A percentile compares a stretch with the other conserved stretches of the same genome.
Evolutionary conservation across 352 stramenopile genomes (phyloP).

Genomic region (Phytopythium kandeliae): DNA sequence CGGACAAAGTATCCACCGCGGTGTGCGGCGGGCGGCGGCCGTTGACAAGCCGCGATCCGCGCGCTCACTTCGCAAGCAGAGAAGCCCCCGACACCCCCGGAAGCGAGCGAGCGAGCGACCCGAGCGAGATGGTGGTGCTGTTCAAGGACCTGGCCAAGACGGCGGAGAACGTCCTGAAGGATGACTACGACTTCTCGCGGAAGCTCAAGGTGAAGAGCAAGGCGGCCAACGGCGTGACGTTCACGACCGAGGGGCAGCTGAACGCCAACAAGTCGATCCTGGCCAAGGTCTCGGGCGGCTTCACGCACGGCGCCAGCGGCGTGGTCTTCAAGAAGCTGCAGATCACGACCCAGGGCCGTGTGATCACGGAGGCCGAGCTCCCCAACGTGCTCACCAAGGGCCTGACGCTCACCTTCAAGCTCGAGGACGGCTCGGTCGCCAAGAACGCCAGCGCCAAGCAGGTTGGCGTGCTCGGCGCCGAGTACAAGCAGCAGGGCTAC

Average conservation of each 20-base stretch:
- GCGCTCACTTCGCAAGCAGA: constrained; percentile 40
- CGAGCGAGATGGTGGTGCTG: constrained; percentile 46
- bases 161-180: constrained; percentile 59
- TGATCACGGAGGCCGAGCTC: constrained; percentile 73
- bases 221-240: constrained; percentile 63
- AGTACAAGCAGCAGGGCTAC: constrained; percentile 77
- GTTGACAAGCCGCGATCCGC: constrained; percentile 2
- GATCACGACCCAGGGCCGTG: constrained; percentile 72
- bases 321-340: constrained; percentile 86
- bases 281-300: constrained; percentile 73
- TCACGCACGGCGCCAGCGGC: constrained; percentile 57
- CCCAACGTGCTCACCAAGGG: constrained; percentile 71
- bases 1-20: not conserved
- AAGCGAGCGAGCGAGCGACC: not conserved
- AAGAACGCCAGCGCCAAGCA: constrained; percentile 70
- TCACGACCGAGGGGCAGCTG: constrained; percentile 72
- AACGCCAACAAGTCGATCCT: constrained; percentile 82
- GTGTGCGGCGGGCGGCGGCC: constrained; percentile 20
- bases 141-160: constrained; percentile 84
- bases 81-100: constrained; percentile 8
- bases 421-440: constrained; percentile 73
- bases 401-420: constrained; percentile 80
- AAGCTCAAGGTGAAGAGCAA: constrained; percentile 85
- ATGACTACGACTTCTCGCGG: constrained; percentile 77
- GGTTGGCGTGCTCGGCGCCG: constrained; percentile 64